Evolutionary conservation across 148 eudicot species (phyloP).

Genomic region (Persicaria maculosa): DNA sequence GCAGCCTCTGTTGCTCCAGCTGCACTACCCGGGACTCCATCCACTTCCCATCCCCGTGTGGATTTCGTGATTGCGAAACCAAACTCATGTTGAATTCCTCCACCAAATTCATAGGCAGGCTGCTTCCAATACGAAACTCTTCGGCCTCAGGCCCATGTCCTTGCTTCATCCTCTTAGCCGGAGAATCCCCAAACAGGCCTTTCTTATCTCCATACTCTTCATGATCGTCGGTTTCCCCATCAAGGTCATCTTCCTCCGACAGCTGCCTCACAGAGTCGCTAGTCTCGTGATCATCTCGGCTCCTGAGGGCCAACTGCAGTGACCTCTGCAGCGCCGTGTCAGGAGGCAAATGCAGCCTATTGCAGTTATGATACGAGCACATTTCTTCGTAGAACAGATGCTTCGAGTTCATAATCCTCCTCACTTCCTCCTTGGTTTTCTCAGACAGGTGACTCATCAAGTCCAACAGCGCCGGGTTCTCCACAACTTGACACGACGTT

Average conservation of each 20-base stretch:
- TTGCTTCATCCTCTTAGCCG: neutral
- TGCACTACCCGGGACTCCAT: neutral
- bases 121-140: too few relatives aligned
- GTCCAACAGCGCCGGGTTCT: neutral
- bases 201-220: neutral
- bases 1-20: neutral
- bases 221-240: neutral
- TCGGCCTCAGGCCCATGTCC: neutral
- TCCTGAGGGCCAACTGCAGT: neutral
- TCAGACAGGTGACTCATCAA: neutral
- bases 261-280: too few relatives aligned
- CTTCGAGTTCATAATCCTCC: neutral
- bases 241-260: neutral
- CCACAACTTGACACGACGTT: constrained; percentile 3
- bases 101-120: too few relatives aligned
- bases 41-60: neutral
- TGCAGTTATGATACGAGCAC: constrained; percentile 5
- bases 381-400: constrained; percentile 10
- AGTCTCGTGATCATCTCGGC: neutral
- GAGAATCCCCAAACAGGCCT: too few relatives aligned
- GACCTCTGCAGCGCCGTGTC: neutral
- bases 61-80: too few relatives aligned
- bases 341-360: neutral
- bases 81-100: too few relatives aligned
- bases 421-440: constrained; percentile 1